Percentiles rank a stretch among this genome's conserved stretches.
Evolutionary conservation across 208 protist genomes (phyloP).

Genomic region (Entamoeba invadens): DNA sequence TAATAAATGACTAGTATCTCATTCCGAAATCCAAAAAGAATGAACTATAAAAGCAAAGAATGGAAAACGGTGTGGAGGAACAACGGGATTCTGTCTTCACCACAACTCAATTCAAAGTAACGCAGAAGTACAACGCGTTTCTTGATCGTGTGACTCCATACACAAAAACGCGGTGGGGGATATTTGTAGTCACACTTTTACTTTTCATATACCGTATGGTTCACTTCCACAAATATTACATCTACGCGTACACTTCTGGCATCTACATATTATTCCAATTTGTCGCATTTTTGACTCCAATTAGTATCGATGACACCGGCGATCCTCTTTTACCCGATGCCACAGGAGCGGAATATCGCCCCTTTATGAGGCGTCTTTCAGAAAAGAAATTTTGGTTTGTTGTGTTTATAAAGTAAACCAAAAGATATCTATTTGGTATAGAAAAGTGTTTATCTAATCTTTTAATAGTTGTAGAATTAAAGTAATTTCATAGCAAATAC

Average conservation of each 20-base stretch:
- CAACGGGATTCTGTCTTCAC: neutral
- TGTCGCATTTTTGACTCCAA: constrained; percentile 2
- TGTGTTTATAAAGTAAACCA: neutral
- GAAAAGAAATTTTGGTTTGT: neutral
- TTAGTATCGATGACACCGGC: neutral
- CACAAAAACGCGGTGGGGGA: neutral
- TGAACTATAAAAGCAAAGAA: too few species aligned
- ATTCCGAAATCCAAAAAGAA: too few species aligned
- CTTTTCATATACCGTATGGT: neutral
- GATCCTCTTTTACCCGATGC: neutral
- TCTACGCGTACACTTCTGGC: neutral
- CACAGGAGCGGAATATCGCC: neutral
- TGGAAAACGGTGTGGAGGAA: neutral
- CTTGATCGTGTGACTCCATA: neutral
- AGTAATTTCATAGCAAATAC: too few species aligned
- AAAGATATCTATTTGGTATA: too few species aligned
- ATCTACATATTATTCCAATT: neutral
- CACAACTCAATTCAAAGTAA: neutral
- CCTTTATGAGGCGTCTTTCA: neutral
- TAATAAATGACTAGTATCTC: too few species aligned
- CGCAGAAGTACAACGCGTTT: neutral
- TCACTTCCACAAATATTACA: neutral
- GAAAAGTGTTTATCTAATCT: too few species aligned
- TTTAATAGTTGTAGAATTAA: too few species aligned
- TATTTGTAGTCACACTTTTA: neutral